Conservation (phyloP, 2,329 filamentous ascomycete genomes). For the Pseudohalonectria lignicola region DNA sequence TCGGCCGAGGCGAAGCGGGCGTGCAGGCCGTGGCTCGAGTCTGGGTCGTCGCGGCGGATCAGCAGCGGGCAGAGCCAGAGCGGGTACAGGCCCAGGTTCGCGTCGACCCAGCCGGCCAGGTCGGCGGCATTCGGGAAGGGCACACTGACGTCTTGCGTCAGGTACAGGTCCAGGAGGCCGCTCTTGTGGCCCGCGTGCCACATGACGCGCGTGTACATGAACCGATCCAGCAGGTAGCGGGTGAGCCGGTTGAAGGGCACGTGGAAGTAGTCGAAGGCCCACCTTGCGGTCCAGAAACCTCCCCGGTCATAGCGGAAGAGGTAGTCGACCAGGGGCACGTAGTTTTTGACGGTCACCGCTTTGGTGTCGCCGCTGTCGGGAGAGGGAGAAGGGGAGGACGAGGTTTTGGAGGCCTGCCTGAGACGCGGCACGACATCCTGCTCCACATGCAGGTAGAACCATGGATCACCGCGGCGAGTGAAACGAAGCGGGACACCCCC, state of each 20-base stretch:
- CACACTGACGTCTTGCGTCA: constrained; percentile 54
- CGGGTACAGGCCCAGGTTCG: constrained; percentile 35
- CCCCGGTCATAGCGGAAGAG: constrained; percentile 63
- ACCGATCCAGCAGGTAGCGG: constrained; percentile 47
- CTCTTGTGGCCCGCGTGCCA: constrained; percentile 55
- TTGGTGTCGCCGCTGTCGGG: constrained; percentile 23
- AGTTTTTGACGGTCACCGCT: constrained; percentile 20
- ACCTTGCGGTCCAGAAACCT: constrained; percentile 55
- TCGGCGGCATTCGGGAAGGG: constrained; percentile 28
- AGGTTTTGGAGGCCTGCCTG: not conserved
- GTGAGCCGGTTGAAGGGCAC: constrained; percentile 55
- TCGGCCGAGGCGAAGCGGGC: constrained; percentile 28
- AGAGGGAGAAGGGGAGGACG: not conserved
- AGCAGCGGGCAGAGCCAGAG: constrained; percentile 45
- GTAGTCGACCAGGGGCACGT: constrained; percentile 53
- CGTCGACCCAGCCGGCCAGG: constrained; percentile 37
- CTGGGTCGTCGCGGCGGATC: constrained; percentile 26
- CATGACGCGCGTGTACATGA: constrained; percentile 53
- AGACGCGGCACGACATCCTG: not conserved
- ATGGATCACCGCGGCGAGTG: constrained; percentile 50
- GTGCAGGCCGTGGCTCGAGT: constrained; percentile 34
- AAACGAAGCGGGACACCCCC: constrained; percentile 31
- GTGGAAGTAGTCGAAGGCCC: constrained; percentile 53
- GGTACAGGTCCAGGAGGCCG: constrained; percentile 45
- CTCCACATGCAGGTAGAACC: constrained; percentile 60